A percentile compares a stretch with the other conserved stretches of the same genome.
These are phyloP conservation scores for Spathaspora passalidarum DNA, from an alignment of 805 yeast genomes.

Conservation along the genomic window DNA sequence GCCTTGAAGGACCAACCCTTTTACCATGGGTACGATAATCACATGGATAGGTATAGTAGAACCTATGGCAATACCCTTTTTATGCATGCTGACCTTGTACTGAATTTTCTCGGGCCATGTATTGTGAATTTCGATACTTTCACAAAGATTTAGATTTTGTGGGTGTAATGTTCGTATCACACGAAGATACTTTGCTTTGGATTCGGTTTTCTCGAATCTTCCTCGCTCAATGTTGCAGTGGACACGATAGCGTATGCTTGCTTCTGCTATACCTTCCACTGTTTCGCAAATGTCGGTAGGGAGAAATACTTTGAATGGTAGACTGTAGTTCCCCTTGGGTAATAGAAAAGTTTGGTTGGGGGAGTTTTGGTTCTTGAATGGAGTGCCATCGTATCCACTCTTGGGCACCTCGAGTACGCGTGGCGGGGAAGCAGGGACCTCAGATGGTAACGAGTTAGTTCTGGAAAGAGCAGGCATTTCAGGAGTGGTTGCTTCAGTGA, in stretches of 20 bases:
- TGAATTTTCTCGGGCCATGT: slow-evolving; percentile 54
- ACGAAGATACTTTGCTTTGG: slow-evolving; percentile 38
- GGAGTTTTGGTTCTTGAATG: slow-evolving; percentile 30
- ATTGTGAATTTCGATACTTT: slow-evolving; percentile 45
- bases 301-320: slow-evolving; percentile 44
- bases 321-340: slow-evolving; percentile 51
- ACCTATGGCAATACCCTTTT: slow-evolving; percentile 47
- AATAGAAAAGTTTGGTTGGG: slow-evolving; percentile 35
- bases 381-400: slow-evolving; percentile 43
- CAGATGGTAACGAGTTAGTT: slow-evolving; percentile 33
- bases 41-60: slow-evolving; percentile 40
- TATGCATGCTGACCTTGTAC: slow-evolving; percentile 43
- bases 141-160: slow-evolving; percentile 34
- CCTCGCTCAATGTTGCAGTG: slow-evolving; percentile 42
- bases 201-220: slow-evolving; percentile 36
- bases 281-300: slow-evolving; percentile 51
- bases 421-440: slow-evolving; percentile 6
- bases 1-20: slow-evolving; percentile 36
- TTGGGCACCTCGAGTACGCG: slow-evolving; percentile 24
- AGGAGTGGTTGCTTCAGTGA: slow-evolving; percentile 24
- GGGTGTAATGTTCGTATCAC: slow-evolving; percentile 44
- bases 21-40: slow-evolving; percentile 44
- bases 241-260: slow-evolving; percentile 41
- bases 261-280: slow-evolving; percentile 46
- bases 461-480: slow-evolving; percentile 26